Conservation (phyloP, 139 green algal species). For the Asterochloris erici region DNA sequence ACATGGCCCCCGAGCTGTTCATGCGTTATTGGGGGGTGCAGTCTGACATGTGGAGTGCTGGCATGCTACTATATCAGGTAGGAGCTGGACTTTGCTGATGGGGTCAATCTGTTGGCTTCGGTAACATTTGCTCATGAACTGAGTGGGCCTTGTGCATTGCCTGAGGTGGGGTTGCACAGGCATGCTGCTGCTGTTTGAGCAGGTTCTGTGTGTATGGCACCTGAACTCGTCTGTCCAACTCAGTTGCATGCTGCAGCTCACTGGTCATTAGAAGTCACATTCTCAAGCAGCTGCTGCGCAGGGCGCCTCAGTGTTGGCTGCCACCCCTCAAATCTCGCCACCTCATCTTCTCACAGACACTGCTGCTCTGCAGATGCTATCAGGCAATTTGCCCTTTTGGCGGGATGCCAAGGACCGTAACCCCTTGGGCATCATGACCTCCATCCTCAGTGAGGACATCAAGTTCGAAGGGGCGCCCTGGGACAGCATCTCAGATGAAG, state of each 20-base stretch:
- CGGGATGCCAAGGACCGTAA: not conserved
- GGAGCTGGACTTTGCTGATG: slow-evolving; percentile 31
- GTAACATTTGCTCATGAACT: not conserved
- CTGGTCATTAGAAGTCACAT: too few species aligned
- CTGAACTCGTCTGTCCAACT: too few species aligned
- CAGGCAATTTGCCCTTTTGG: slow-evolving; percentile 26
- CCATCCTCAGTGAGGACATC: slow-evolving; percentile 25
- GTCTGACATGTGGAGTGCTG: slow-evolving; percentile 77
- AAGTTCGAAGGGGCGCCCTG: slow-evolving; percentile 31
- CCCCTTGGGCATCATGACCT: slow-evolving; percentile 23
- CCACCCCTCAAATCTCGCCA: too few species aligned
- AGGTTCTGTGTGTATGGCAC: too few species aligned
- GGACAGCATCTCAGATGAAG: slow-evolving; percentile 32
- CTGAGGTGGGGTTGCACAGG: not conserved
- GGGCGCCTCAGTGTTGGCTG: too few species aligned
- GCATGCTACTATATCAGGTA: slow-evolving; percentile 71
- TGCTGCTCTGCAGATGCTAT: slow-evolving; percentile 7
- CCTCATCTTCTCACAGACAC: too few species aligned
- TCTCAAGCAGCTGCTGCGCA: too few species aligned
- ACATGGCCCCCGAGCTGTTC: slow-evolving; percentile 87
- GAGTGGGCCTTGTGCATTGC: not conserved
- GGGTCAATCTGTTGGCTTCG: not conserved
- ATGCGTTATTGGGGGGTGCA: slow-evolving; percentile 59
- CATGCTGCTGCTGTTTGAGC: not conserved
- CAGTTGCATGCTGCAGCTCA: too few species aligned